These are phyloP conservation scores for Acacia concinna DNA, from an alignment of 331 rosid species.

Conservation along the genomic window DNA sequence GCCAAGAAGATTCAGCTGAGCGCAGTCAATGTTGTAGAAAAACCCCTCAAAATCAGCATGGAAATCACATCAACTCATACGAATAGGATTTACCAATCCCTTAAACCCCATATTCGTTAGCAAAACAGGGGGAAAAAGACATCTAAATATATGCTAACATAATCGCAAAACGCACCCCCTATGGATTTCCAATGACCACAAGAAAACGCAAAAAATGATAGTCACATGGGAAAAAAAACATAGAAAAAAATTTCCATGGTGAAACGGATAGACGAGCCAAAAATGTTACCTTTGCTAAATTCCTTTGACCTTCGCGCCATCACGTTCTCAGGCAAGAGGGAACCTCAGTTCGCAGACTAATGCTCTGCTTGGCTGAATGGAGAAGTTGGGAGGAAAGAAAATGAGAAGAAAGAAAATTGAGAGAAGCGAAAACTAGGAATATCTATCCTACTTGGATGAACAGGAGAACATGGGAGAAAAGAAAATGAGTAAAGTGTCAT, in stretches of 20 bases:
- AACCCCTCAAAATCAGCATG: background rate
- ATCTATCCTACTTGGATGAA: no score
- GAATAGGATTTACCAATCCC: background rate
- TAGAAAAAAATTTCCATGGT: background rate
- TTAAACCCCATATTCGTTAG: background rate
- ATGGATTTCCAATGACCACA: background rate
- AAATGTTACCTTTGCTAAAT: conserved; percentile 28
- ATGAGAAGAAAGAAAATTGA: no score
- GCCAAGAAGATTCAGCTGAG: background rate
- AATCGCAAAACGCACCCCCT: background rate
- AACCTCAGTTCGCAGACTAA: conserved; percentile 4
- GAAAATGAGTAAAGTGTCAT: no score
- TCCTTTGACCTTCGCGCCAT: conserved; percentile 28
- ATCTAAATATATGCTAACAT: background rate
- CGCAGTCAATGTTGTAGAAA: background rate
- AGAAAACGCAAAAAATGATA: background rate
- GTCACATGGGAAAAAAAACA: background rate
- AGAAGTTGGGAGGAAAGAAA: no score
- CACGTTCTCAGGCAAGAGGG: background rate
- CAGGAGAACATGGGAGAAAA: no score
- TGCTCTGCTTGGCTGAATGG: no score
- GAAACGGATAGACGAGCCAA: background rate
- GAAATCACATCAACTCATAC: background rate
- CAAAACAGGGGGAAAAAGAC: background rate
- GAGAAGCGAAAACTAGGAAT: no score